phyloP scores from a whole-genome alignment of 208 protist genomes.

The Trypanosoma avium region DNA sequence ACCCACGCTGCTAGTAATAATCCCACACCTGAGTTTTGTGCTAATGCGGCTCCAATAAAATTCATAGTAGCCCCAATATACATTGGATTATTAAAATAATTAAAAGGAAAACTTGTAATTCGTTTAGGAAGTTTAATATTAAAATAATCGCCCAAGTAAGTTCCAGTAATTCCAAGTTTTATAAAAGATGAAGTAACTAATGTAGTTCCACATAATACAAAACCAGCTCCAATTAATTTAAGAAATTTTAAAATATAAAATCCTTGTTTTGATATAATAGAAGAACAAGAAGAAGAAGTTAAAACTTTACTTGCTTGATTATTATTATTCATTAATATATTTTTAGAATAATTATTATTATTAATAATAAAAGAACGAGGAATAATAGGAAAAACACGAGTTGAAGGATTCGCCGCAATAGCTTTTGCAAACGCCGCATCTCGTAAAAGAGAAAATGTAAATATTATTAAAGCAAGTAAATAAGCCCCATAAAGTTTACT shows the following conservation, averaged over 20 bases:
- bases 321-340: no score
- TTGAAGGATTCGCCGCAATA: conserved; percentile 39
- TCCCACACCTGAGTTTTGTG: conserved; percentile 69
- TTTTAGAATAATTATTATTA: no score
- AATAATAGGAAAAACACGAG: conserved; percentile 31
- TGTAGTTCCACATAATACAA: conserved; percentile 52
- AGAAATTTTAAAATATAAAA: no score
- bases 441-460: conserved; percentile 52
- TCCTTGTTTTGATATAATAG: no score
- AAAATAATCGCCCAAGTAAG: conserved; percentile 95
- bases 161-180: conserved; percentile 89
- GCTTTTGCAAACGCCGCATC: conserved; percentile 77
- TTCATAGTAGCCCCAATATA: conserved; percentile 90
- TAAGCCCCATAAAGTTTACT: conserved; percentile 73
- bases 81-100: conserved; percentile 92
- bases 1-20: conserved; percentile 66
- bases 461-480: conserved; percentile 84
- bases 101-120: conserved; percentile 94
- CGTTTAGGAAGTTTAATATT: conserved; percentile 86
- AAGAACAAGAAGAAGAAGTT: no score
- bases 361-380: no score
- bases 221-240: conserved; percentile 26
- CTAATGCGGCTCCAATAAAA: conserved; percentile 81
- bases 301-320: no score
- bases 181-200: conserved; percentile 75